Evolutionary conservation across 169 alveolate genomes (phyloP), one percentile per base, ranked within the genome.

Genomic region (Plasmodium knowlesi): DNA sequence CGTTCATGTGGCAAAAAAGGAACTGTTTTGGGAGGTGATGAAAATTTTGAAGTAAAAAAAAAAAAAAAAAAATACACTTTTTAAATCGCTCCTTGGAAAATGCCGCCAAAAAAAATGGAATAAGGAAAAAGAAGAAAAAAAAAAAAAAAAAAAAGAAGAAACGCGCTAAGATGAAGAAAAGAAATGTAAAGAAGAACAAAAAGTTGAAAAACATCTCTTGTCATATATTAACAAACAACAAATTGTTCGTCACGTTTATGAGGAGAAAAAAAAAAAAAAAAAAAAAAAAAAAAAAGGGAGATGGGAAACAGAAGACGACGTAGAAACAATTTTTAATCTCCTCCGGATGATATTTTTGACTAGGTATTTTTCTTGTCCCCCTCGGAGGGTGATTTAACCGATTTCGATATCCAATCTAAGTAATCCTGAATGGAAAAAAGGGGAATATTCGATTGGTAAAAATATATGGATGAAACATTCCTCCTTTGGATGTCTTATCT

Each of bases 381-480:
- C n/a, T 53, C 80, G 25, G 84, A 5, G 76, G 76, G 14, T 9
- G 37, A 16, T 34, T 88, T 88, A 2, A 88, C 94, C 12, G 94
- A 88, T n/a, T 88, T 37, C 2, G 74, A 5, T 25, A 88, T 16
- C 94, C 94, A 88, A 22, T 88, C 46, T 19, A 88, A 28, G 72
- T 88, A 88, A n/a, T 88, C 90, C 94, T 88, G 70, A 78, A 78
- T 14, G 80, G 80, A 67, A 74, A 74, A 46, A 67, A 14, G 43
- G 43, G 43, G 8, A 74, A 74, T n/a, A 32, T 39, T 34, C 22
- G 14, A 16, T 14, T 34, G 19, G 61, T 12, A 32, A 39, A 74
- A 74, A 34, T 19, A 32, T 3, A 57, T 34, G 46, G 83, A 30
- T 12, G 28, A 32, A 32, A 74, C 14, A 14, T 39, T 39, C 37